Base-by-base conservation (phyloP, 2,329 filamentous ascomycete species). In the Botrytis hyacinthi region DNA sequence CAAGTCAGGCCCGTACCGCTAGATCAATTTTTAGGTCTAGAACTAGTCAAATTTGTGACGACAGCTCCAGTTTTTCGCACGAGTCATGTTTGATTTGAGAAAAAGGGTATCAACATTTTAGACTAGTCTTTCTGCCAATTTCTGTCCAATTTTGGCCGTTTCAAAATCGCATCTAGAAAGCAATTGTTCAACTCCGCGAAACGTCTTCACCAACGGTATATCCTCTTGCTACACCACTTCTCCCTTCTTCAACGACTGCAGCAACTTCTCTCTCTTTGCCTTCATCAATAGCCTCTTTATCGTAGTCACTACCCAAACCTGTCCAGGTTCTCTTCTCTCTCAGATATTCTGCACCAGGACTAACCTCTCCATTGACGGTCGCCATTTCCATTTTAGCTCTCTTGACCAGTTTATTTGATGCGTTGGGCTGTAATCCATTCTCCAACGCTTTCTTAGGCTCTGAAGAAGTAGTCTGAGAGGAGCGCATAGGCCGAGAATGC, bases 301-400 rank as follows among this genome's bases (percentile, higher is more conserved):
- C 86, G 78, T 94, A 97, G 81, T 99, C 96, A 75, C 90, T 97
- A 0, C 96, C 96, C 37, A 99, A 83, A 0, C 96, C 96, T 80
- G 92, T 92, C 96, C 96, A 99, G 6, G 93, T 97, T 73, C 96
- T 85, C 79, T 95, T 89, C 5, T 91, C 92, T 46, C 91, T 88
- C 76, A 99, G 84, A 78, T 89, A 98, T 81, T 98, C 93, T 0
- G 96, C 96, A 0, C 94, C 96, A 0, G 96, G 96, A 63, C 95
- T 98, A n/a, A 92, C 86, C 0, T 95, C 89, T 10, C 94, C 94
- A 70, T 95, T 95, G 77, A 98, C 90, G 63, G 91, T 90, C 0
- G 93, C 92, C 29, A 98, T 78, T 76, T 97, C 92, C 4, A 91
- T 90, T 71, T 89, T 91, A 8, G 81, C 78, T 78, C 90, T 86